Evolutionary conservation across 176 grass and related monocot species (phyloP).

Genomic region (Saccharum spontaneum): DNA sequence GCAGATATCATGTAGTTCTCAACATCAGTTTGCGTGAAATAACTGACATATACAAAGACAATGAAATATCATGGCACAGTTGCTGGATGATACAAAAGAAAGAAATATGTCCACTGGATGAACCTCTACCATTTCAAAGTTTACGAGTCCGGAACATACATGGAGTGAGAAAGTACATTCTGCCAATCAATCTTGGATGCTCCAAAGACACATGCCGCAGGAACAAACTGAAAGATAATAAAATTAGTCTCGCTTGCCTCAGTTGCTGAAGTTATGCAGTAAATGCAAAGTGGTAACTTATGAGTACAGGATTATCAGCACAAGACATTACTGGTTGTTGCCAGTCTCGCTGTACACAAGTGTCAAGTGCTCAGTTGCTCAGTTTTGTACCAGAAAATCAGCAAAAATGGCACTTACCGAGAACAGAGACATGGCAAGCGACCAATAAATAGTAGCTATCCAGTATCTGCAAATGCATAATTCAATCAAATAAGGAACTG

Average conservation of each 20-base stretch:
- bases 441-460: conserved; percentile 75
- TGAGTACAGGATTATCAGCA: background rate
- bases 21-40: conserved; percentile 50
- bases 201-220: conserved; percentile 82
- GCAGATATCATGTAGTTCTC: conserved; percentile 70
- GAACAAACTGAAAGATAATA: conserved; percentile 68
- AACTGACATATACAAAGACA: conserved; percentile 29
- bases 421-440: conserved; percentile 78
- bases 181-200: conserved; percentile 76
- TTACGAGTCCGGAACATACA: conserved; percentile 45
- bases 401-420: conserved; percentile 54
- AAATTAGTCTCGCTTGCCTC: background rate
- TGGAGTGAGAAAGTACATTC: conserved; percentile 61
- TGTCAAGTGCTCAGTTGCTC: background rate
- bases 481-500: conserved; percentile 2
- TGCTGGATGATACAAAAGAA: background rate
- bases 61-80: background rate
- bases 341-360: background rate
- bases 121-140: background rate
- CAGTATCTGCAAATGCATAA: conserved; percentile 60
- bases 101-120: background rate
- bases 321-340: background rate
- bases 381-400: conserved; percentile 5
- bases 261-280: background rate
- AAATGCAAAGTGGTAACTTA: conserved; percentile 4